Evolutionary conservation across 345 rosid species (phyloP).

Genomic region (Hibiscus trionum): DNA sequence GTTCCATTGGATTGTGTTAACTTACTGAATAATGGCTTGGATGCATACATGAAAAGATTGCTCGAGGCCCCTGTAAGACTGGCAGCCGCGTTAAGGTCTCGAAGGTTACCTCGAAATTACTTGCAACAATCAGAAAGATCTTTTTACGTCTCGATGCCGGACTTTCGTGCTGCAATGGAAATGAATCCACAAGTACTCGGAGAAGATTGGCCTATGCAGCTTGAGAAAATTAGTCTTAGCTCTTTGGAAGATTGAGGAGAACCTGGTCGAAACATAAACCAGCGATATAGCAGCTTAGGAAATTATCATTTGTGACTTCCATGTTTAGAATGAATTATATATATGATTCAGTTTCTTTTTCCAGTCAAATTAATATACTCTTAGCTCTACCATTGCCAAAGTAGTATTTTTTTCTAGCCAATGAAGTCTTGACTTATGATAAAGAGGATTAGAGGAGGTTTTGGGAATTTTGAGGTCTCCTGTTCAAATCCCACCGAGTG

Average conservation of each 20-base stretch:
- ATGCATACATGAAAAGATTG: slow-evolving; percentile 61
- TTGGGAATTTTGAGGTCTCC: too few species aligned
- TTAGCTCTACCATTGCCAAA: not conserved
- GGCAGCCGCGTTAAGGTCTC: slow-evolving; percentile 36
- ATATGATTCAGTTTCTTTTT: not conserved
- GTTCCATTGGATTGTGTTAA: slow-evolving; percentile 52
- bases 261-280: not conserved
- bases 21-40: slow-evolving; percentile 66
- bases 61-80: slow-evolving; percentile 62
- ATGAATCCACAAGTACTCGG: slow-evolving; percentile 65
- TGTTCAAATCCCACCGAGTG: too few species aligned
- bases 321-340: not conserved
- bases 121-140: slow-evolving; percentile 21
- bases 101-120: slow-evolving; percentile 12
- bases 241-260: slow-evolving; percentile 32
- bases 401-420: not conserved
- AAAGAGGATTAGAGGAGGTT: too few species aligned
- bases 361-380: slow-evolving; percentile 14
- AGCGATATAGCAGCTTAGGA: slow-evolving; percentile 13
- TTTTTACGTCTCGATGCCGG: slow-evolving; percentile 38
- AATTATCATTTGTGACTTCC: not conserved
- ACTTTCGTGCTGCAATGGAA: slow-evolving; percentile 56
- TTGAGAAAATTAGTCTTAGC: slow-evolving; percentile 55
- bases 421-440: too few species aligned
- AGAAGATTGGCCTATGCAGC: slow-evolving; percentile 53